Percentiles rank a stretch among this genome's conserved stretches.
Conservation (phyloP, 2,329 filamentous ascomycete genomes). For the Neurospora sp. region DNA sequence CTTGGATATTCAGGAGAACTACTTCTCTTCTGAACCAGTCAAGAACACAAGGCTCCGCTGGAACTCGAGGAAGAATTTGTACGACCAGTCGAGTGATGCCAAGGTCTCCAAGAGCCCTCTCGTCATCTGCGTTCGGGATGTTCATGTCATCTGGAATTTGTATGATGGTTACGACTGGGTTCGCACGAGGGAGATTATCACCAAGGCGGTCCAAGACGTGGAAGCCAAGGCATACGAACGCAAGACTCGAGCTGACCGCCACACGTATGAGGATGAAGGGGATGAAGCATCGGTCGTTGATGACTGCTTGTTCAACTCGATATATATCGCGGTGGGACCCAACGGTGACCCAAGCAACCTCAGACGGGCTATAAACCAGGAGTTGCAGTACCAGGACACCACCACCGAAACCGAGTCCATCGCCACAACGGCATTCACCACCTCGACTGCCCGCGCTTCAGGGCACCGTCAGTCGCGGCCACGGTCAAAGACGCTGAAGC, state of each 20-base stretch:
- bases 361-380: conserved; percentile 72
- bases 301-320: conserved; percentile 96
- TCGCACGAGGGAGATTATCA: conserved; percentile 74
- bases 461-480: conserved; percentile 23
- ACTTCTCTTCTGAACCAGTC: conserved; percentile 51
- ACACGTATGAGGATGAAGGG: conserved; percentile 52
- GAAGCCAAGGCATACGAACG: conserved; percentile 74
- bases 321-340: conserved; percentile 87
- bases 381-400: conserved; percentile 82
- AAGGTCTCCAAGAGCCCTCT: conserved; percentile 61
- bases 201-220: conserved; percentile 78
- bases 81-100: conserved; percentile 52
- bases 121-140: conserved; percentile 68
- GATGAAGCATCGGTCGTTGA: conserved; percentile 80
- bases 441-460: conserved; percentile 41
- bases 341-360: conserved; percentile 79
- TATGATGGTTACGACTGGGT: conserved; percentile 98
- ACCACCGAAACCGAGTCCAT: conserved; percentile 84
- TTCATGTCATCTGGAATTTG: conserved; percentile 94
- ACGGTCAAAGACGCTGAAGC: conserved; percentile 51
- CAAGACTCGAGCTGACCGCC: conserved; percentile 46
- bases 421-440: conserved; percentile 61
- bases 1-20: conserved; percentile 68
- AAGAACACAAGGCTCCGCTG: conserved; percentile 65
- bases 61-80: conserved; percentile 68